Conservation (phyloP, 352 stramenopile species). For the Albugo candida region DNA sequence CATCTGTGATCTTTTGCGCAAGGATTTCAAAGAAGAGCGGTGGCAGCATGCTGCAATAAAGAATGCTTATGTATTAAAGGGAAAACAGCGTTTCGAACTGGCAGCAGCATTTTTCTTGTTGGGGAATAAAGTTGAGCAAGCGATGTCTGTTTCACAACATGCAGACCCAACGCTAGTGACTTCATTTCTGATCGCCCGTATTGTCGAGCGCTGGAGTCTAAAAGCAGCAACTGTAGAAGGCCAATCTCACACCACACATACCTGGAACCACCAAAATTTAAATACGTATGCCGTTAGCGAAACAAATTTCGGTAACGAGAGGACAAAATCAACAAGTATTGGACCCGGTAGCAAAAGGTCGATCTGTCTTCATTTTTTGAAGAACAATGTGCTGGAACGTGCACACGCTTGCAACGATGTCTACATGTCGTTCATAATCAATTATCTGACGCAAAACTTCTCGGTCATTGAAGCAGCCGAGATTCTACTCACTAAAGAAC, state of each 20-base stretch:
- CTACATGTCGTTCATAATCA: constrained; percentile 60
- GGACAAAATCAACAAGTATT: too few relatives aligned
- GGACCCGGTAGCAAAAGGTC: too few relatives aligned
- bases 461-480: too few relatives aligned
- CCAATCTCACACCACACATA: too few relatives aligned
- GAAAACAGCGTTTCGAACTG: constrained; percentile 62
- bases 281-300: too few relatives aligned
- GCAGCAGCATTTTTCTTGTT: constrained; percentile 73
- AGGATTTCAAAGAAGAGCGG: constrained; percentile 61
- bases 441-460: constrained; percentile 31
- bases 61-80: constrained; percentile 78
- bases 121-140: constrained; percentile 53
- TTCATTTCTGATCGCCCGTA: constrained; percentile 56
- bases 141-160: constrained; percentile 49
- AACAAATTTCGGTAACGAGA: too few relatives aligned
- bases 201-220: constrained; percentile 61
- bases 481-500: constrained; percentile 2
- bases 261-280: too few relatives aligned
- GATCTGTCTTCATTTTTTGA: constrained; percentile 22
- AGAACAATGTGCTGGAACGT: constrained; percentile 24
- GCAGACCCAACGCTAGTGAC: constrained; percentile 51
- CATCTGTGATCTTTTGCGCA: constrained; percentile 55
- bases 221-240: too few relatives aligned
- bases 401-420: constrained; percentile 33
- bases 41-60: constrained; percentile 82